These are phyloP conservation scores for Fusarium haematococcum DNA, from an alignment of 2,329 filamentous ascomycete species.

Conservation along the genomic window DNA sequence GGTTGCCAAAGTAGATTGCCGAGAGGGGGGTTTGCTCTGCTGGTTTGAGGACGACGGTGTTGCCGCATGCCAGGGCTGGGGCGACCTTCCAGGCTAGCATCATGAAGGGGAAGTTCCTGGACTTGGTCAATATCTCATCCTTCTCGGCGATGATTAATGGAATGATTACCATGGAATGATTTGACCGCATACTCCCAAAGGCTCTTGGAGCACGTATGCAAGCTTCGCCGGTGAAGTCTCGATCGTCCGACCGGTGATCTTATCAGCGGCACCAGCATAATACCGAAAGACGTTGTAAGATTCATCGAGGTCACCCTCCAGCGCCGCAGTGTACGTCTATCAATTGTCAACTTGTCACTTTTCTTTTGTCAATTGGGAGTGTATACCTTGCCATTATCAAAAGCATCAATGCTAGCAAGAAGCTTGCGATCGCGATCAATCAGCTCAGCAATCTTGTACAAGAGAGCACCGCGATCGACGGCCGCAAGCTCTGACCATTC, in stretches of 20 bases:
- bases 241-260: conserved; percentile 76
- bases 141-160: fast-evolving
- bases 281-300: conserved; percentile 64
- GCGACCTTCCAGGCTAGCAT: conserved; percentile 77
- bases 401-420: conserved; percentile 24
- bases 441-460: conserved; percentile 24
- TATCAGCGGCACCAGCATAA: conserved; percentile 78
- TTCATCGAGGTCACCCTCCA: conserved; percentile 67
- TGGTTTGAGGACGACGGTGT: conserved; percentile 68
- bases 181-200: conserved; percentile 74
- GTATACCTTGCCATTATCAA: conserved; percentile 39
- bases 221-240: conserved; percentile 72
- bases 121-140: not conserved
- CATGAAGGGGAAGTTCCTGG: conserved; percentile 35
- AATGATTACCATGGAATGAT: conserved; percentile 68
- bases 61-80: conserved; percentile 71
- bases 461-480: conserved; percentile 4
- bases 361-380: not conserved
- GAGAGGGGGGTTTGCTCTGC: conserved; percentile 71
- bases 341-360: not conserved
- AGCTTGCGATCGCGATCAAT: conserved; percentile 22
- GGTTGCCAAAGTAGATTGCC: conserved; percentile 69
- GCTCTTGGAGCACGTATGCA: conserved; percentile 75
- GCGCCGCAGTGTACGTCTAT: conserved; percentile 49
- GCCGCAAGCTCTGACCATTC: conserved; percentile 20